Conservation (phyloP, 306 rosid genomes). For the Oemleria cerasiformis region DNA sequence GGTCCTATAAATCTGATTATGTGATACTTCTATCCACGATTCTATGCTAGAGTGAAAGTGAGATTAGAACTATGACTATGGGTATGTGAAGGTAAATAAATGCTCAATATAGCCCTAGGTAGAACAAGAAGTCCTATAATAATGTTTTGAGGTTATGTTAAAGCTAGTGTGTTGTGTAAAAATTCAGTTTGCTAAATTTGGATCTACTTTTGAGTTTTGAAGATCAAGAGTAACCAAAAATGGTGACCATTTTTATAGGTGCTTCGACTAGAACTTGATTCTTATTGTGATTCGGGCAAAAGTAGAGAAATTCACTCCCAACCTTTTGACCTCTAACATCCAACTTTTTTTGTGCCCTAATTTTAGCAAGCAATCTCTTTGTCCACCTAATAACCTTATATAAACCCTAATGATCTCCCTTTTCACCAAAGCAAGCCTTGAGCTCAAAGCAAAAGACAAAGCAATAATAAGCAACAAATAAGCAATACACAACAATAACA, state of each 20-base stretch:
- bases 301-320: background rate
- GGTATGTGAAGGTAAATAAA: no score
- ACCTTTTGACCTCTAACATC: background rate
- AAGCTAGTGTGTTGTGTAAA: background rate
- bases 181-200: background rate
- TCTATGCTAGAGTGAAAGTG: no score
- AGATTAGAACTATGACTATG: no score
- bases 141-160: background rate
- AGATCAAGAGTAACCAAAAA: background rate
- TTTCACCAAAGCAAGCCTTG: background rate
- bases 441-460: background rate
- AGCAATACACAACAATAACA: background rate
- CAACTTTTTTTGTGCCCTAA: background rate
- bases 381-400: background rate
- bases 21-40: no score
- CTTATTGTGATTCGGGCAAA: background rate
- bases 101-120: no score
- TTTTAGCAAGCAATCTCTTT: background rate
- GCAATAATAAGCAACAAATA: background rate
- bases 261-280: background rate
- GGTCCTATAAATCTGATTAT: no score
- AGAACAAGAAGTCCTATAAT: no score
- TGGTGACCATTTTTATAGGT: background rate
- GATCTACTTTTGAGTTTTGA: background rate
- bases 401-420: background rate